These are phyloP conservation scores for Microthlaspi erraticum DNA, from an alignment of 345 rosid species.

Conservation along the genomic window DNA sequence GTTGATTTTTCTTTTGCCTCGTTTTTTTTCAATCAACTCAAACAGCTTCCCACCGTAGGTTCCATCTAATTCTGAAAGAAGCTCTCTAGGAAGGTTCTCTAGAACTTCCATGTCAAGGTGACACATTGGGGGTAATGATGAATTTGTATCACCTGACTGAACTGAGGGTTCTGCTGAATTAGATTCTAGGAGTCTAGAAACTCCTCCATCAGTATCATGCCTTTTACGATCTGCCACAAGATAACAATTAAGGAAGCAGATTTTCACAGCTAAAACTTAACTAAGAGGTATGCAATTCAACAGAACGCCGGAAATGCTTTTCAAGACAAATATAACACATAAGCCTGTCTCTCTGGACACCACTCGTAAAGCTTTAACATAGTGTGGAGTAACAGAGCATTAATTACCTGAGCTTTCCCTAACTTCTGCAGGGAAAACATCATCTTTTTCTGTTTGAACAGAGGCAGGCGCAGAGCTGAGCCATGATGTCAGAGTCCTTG, in stretches of 20 bases:
- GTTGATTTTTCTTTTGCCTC: constrained; percentile 47
- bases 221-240: constrained; percentile 52
- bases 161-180: constrained; percentile 45
- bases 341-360: not conserved
- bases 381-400: constrained; percentile 1
- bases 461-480: constrained; percentile 55
- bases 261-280: constrained; percentile 6
- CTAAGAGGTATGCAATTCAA: not conserved
- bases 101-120: constrained; percentile 84
- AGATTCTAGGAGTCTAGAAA: constrained; percentile 41
- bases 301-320: not conserved
- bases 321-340: not conserved
- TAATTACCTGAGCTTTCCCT: constrained; percentile 51
- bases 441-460: constrained; percentile 45
- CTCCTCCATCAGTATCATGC: constrained; percentile 42
- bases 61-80: constrained; percentile 79
- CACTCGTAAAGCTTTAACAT: constrained; percentile 15
- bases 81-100: constrained; percentile 82
- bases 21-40: constrained; percentile 59
- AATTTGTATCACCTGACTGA: constrained; percentile 44
- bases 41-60: constrained; percentile 75
- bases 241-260: constrained; percentile 19
- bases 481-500: constrained; percentile 68
- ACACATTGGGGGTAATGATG: constrained; percentile 65
- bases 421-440: constrained; percentile 40